Evolutionary conservation across 208 protist genomes (phyloP).

Genomic region (Acanthamoeba triangularis): DNA sequence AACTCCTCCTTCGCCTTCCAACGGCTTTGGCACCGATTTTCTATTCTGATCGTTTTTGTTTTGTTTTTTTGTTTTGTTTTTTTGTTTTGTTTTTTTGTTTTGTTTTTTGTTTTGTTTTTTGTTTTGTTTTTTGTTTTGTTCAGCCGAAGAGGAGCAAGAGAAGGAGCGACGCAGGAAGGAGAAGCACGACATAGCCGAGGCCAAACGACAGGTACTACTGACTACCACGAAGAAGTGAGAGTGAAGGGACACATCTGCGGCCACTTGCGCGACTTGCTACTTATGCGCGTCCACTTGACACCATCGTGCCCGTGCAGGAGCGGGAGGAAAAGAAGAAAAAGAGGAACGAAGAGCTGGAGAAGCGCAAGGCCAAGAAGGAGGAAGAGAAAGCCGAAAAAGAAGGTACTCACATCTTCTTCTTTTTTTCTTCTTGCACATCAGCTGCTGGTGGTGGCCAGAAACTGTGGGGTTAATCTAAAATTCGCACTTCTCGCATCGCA

Average conservation of each 20-base stretch:
- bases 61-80: background rate
- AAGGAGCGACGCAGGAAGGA: constrained; percentile 26
- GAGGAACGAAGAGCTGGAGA: constrained; percentile 18
- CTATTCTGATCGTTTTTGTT: background rate
- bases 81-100: background rate
- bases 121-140: background rate
- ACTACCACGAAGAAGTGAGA: too few relatives aligned
- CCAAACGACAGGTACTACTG: constrained; percentile 23
- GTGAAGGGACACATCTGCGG: too few relatives aligned
- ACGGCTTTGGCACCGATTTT: background rate
- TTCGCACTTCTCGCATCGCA: background rate
- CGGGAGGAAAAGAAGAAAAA: constrained; percentile 54
- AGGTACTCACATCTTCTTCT: background rate
- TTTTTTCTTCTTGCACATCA: background rate
- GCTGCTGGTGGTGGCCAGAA: too few relatives aligned
- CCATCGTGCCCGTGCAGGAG: background rate
- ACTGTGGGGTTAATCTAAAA: too few relatives aligned
- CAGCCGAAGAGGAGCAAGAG: constrained; percentile 28
- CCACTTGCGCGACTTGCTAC: too few relatives aligned
- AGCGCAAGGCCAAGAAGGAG: constrained; percentile 36
- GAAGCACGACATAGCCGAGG: constrained; percentile 13
- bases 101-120: background rate
- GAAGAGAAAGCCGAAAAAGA: constrained; percentile 60
- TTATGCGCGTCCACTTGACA: too few relatives aligned
- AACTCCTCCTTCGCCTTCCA: background rate